Conservation (phyloP, 441 rosid genomes). For the Pelargonium citronellum region DNA sequence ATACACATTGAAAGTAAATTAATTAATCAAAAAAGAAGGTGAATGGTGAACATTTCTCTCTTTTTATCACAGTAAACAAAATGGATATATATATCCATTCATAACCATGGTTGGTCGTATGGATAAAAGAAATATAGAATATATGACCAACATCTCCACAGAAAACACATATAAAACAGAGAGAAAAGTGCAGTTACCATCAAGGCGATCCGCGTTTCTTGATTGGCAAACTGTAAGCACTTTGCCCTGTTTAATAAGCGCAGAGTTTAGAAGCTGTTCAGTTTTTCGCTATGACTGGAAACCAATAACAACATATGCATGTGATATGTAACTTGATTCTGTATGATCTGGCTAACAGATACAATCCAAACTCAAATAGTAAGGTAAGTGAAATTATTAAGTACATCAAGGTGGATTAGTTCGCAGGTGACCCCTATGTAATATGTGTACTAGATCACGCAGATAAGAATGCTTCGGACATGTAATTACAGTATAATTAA, state of each 20-base stretch:
- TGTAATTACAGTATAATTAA: too few species aligned
- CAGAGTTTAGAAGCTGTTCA: slow-evolving; percentile 7
- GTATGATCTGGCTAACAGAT: not conserved
- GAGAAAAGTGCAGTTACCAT: slow-evolving; percentile 40
- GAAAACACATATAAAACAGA: not conserved
- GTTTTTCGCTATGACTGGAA: slow-evolving; percentile 13
- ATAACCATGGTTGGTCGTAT: not conserved
- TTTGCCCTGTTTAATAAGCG: slow-evolving; percentile 45
- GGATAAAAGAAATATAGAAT: not conserved
- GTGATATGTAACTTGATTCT: not conserved
- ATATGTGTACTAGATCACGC: too few species aligned
- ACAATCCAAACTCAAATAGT: not conserved
- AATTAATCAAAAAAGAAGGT: not conserved
- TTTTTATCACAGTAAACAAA: not conserved
- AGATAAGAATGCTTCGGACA: too few species aligned
- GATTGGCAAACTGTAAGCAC: slow-evolving; percentile 84
- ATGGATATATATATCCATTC: not conserved
- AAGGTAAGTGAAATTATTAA: not conserved
- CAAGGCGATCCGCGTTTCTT: slow-evolving; percentile 38
- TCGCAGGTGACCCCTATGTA: not conserved
- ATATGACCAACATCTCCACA: not conserved
- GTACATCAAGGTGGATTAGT: not conserved
- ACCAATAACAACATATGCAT: slow-evolving; percentile 3
- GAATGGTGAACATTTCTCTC: not conserved
- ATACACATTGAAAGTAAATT: not conserved